Conservation (phyloP, 2,329 filamentous ascomycete genomes). For the Penicillium digitatum region DNA sequence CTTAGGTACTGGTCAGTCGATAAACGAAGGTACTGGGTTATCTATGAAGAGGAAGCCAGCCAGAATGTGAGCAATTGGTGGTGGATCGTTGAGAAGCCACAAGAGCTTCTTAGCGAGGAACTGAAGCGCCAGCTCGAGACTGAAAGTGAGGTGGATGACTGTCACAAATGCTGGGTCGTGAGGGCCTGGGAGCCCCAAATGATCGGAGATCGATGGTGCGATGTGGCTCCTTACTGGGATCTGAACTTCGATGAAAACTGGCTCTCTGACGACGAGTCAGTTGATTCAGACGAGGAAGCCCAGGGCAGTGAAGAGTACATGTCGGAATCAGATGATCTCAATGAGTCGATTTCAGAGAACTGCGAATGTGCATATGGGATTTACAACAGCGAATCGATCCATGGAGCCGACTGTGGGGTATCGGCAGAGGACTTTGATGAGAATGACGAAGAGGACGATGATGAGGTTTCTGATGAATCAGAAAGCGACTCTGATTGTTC, state of each 20-base stretch:
- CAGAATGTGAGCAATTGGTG: background rate
- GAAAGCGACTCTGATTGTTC: background rate
- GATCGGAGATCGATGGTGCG: background rate
- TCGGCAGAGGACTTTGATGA: background rate
- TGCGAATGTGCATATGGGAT: background rate
- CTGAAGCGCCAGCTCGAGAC: background rate
- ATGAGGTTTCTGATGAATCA: constrained; percentile 11
- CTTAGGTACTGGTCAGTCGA: constrained; percentile 10
- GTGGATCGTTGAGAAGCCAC: constrained; percentile 12
- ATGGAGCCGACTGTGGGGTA: background rate
- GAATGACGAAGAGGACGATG: background rate
- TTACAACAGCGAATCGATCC: background rate
- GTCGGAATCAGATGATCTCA: background rate
- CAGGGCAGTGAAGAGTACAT: background rate
- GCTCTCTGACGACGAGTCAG: constrained; percentile 7
- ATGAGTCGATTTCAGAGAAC: background rate
- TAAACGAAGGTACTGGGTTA: constrained; percentile 9
- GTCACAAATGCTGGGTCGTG: constrained; percentile 10
- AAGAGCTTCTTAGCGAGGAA: constrained; percentile 7
- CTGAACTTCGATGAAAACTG: constrained; percentile 12
- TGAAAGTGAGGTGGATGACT: background rate
- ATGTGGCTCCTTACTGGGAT: constrained; percentile 5
- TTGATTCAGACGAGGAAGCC: constrained; percentile 2
- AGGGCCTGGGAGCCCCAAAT: constrained; percentile 2
- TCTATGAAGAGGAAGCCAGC: background rate